These are phyloP conservation scores for Combretum micranthum DNA, from an alignment of 345 rosid genomes.

Conservation along the genomic window DNA sequence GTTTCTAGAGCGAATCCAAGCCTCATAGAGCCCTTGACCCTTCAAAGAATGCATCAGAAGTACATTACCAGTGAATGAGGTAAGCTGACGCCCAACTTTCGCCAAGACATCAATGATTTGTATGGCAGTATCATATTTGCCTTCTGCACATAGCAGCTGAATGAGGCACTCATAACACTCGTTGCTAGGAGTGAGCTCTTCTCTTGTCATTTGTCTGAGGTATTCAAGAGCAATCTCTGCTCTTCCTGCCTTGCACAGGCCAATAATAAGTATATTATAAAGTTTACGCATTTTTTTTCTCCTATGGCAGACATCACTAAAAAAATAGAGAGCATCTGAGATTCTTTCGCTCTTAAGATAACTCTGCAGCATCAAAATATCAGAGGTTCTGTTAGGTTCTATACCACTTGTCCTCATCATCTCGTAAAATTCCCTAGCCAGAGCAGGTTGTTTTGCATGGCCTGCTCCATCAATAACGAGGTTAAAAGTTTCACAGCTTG, in stretches of 20 bases:
- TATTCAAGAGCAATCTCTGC: constrained; percentile 38
- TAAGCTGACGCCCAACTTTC: constrained; percentile 35
- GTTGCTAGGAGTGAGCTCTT: constrained; percentile 37
- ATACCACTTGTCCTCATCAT: constrained; percentile 51
- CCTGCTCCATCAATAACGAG: constrained; percentile 76
- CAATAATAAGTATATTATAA: constrained; percentile 39
- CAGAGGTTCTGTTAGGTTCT: constrained; percentile 29
- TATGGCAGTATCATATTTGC: constrained; percentile 35
- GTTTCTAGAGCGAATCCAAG: constrained; percentile 46
- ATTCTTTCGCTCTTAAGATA: constrained; percentile 49
- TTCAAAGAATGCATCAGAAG: constrained; percentile 52
- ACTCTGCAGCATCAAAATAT: constrained; percentile 49
- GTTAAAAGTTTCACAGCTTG: constrained; percentile 28
- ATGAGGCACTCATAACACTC: constrained; percentile 56
- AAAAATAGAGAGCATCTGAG: constrained; percentile 56
- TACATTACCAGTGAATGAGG: constrained; percentile 68
- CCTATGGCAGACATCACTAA: constrained; percentile 25
- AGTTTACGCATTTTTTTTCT: constrained; percentile 27
- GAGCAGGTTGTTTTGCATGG: constrained; percentile 49
- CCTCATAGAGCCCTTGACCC: constrained; percentile 37
- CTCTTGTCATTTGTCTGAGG: constrained; percentile 37
- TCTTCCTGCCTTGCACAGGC: constrained; percentile 47
- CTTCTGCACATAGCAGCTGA: constrained; percentile 27
- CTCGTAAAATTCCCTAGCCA: constrained; percentile 61
- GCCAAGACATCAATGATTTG: constrained; percentile 42